Evolutionary conservation across 2,329 filamentous ascomycete genomes (phyloP).

Genomic region (Colletotrichum camelliae): DNA sequence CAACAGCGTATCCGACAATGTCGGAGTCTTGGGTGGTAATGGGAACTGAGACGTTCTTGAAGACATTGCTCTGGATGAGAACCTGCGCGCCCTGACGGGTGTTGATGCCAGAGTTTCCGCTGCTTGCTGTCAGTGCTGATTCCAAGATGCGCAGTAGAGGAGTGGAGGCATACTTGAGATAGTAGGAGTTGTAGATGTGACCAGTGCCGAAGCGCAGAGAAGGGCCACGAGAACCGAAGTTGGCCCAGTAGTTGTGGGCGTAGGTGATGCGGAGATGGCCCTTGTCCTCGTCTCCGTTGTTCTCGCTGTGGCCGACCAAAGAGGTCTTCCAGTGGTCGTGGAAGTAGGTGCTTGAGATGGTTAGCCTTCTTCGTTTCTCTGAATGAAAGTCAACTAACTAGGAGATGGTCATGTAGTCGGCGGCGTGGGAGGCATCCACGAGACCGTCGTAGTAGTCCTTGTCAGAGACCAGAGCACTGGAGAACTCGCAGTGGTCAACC

Average conservation of each 20-base stretch:
- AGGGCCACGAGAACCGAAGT: slow-evolving; percentile 65
- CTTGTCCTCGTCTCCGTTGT: slow-evolving; percentile 60
- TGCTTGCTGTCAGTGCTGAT: neutral
- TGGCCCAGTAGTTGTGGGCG: slow-evolving; percentile 64
- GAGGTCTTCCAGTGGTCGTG: slow-evolving; percentile 65
- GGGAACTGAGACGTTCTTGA: slow-evolving; percentile 29
- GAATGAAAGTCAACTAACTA: neutral
- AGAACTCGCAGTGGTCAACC: slow-evolving; percentile 51
- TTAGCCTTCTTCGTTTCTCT: neutral
- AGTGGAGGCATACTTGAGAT: slow-evolving; percentile 28
- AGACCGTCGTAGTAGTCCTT: slow-evolving; percentile 51
- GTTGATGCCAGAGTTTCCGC: slow-evolving; percentile 54
- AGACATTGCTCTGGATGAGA: slow-evolving; percentile 54
- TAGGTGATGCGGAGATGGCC: slow-evolving; percentile 65
- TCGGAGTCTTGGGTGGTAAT: slow-evolving; percentile 33
- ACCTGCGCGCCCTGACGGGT: slow-evolving; percentile 57
- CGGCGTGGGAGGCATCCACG: slow-evolving; percentile 48
- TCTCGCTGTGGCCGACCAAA: slow-evolving; percentile 65
- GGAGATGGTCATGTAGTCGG: slow-evolving; percentile 48
- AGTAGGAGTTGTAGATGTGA: slow-evolving; percentile 52
- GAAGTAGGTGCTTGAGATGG: slow-evolving; percentile 37
- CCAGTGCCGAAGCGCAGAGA: slow-evolving; percentile 67
- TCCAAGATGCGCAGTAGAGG: neutral
- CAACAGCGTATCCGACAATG: slow-evolving; percentile 6
- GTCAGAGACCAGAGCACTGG: slow-evolving; percentile 35